These are phyloP conservation scores for Ormosia semicastrata DNA, from an alignment of 306 rosid species.

Conservation along the genomic window DNA sequence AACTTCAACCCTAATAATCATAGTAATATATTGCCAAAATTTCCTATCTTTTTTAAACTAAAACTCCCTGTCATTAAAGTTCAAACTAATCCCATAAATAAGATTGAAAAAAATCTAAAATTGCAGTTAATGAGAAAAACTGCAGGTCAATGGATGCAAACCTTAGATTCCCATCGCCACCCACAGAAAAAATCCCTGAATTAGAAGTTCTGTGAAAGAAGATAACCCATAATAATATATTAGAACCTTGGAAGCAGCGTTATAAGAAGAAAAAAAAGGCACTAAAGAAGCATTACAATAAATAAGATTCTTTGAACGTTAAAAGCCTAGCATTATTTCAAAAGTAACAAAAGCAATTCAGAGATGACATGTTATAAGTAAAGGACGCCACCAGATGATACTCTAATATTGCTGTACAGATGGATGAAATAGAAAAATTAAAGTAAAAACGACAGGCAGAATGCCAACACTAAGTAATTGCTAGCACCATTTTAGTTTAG, in stretches of 20 bases:
- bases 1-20: slow-evolving; percentile 16
- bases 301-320: not conserved
- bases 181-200: slow-evolving; percentile 36
- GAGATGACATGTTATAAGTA: not conserved
- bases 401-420: not conserved
- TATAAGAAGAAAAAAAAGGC: not conserved
- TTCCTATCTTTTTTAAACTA: not conserved
- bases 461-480: not conserved
- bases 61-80: slow-evolving; percentile 8
- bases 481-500: slow-evolving; percentile 18
- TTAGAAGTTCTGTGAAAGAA: slow-evolving; percentile 42
- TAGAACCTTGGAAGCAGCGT: slow-evolving; percentile 25
- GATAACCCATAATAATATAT: slow-evolving; percentile 19
- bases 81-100: slow-evolving; percentile 10
- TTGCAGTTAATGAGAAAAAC: not conserved
- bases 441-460: not conserved
- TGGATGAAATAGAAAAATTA: slow-evolving; percentile 8
- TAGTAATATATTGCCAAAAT: not conserved
- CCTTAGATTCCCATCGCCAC: slow-evolving; percentile 52
- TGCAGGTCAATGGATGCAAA: slow-evolving; percentile 38
- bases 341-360: not conserved
- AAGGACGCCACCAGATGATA: not conserved
- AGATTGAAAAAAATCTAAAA: not conserved
- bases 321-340: not conserved
- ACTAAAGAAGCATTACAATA: not conserved